Evolutionary conservation across 1,284 basidiomycete species (phyloP).

Genomic region (Cryptococcus hybrid): DNA sequence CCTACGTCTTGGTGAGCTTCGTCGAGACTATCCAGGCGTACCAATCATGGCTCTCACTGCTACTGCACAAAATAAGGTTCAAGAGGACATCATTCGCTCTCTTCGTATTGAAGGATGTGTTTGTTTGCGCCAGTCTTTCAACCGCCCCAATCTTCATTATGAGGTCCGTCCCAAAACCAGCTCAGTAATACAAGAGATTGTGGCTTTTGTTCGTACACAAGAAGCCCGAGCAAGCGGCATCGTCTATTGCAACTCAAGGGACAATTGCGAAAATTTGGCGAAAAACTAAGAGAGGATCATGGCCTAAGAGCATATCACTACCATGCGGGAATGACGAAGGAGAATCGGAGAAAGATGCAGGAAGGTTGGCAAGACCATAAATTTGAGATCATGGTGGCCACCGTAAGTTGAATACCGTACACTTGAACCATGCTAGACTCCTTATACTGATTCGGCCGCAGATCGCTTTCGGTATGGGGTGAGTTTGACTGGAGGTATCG

Average conservation of each 20-base stretch:
- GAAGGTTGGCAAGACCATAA: slow-evolving; percentile 71
- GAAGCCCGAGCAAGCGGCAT: slow-evolving; percentile 71
- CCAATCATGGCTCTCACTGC: slow-evolving; percentile 97
- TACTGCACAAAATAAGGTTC: slow-evolving; percentile 76
- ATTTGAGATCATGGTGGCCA: slow-evolving; percentile 86
- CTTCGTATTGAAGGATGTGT: slow-evolving; percentile 65
- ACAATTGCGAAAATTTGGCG: slow-evolving; percentile 77
- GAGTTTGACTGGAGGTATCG: slow-evolving; percentile 41
- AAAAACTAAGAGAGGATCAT: slow-evolving; percentile 59
- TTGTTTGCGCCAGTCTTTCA: slow-evolving; percentile 79
- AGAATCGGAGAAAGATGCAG: slow-evolving; percentile 66
- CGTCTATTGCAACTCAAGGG: slow-evolving; percentile 76
- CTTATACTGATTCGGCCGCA: slow-evolving; percentile 31
- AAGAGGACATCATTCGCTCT: slow-evolving; percentile 72
- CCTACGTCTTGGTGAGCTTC: slow-evolving; percentile 64
- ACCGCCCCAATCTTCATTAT: slow-evolving; percentile 85
- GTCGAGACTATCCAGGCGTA: slow-evolving; percentile 68
- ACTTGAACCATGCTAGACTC: not conserved
- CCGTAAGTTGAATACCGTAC: slow-evolving; percentile 49
- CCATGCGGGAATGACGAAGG: slow-evolving; percentile 72
- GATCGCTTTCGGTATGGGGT: slow-evolving; percentile 91
- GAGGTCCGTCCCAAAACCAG: slow-evolving; percentile 61
- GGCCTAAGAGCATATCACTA: slow-evolving; percentile 73
- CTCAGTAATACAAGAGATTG: slow-evolving; percentile 63
- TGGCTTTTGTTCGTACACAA: slow-evolving; percentile 64